phyloP scores from a whole-genome alignment of 2,329 filamentous ascomycete species.

The Ilyonectria robusta region DNA sequence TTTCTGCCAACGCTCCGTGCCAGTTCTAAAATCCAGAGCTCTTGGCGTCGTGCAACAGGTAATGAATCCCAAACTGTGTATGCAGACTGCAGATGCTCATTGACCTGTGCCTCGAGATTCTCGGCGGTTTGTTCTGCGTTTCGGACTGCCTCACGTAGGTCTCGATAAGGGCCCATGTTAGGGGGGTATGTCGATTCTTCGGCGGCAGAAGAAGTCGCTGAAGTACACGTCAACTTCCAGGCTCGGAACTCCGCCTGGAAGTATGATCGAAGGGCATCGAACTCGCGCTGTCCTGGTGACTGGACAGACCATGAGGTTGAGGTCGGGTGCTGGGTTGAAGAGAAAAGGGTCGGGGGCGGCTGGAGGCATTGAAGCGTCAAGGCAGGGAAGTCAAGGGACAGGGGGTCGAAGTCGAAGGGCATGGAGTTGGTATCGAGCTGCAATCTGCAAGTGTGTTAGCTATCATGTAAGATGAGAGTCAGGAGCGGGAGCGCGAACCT shows the following conservation, averaged over 20 bases:
- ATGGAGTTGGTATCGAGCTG: slow-evolving; percentile 68
- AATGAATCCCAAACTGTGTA: slow-evolving; percentile 83
- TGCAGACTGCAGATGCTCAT: slow-evolving; percentile 82
- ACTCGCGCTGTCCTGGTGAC: slow-evolving; percentile 81
- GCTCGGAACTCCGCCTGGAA: slow-evolving; percentile 77
- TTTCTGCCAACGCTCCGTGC: slow-evolving; percentile 72
- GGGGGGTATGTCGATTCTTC: slow-evolving; percentile 69
- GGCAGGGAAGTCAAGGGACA: slow-evolving; percentile 87
- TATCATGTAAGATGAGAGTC: background rate
- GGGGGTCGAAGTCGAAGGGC: slow-evolving; percentile 86
- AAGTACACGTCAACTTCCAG: slow-evolving; percentile 71
- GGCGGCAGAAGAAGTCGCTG: slow-evolving; percentile 62
- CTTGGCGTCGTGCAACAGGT: slow-evolving; percentile 66
- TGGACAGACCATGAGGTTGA: slow-evolving; percentile 85
- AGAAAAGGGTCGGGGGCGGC: slow-evolving; percentile 85
- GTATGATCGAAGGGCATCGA: slow-evolving; percentile 77
- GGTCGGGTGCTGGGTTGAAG: slow-evolving; percentile 83
- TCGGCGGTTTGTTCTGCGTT: slow-evolving; percentile 67
- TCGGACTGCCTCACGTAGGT: slow-evolving; percentile 62
- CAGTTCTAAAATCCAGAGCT: slow-evolving; percentile 74
- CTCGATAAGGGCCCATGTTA: slow-evolving; percentile 54
- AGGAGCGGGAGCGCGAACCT: slow-evolving; percentile 69
- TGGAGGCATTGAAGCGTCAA: slow-evolving; percentile 86
- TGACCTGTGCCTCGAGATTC: slow-evolving; percentile 77
- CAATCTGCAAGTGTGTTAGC: slow-evolving; percentile 57